Base-by-base conservation (phyloP, 306 rosid genomes). In the Quercus cerris region DNA sequence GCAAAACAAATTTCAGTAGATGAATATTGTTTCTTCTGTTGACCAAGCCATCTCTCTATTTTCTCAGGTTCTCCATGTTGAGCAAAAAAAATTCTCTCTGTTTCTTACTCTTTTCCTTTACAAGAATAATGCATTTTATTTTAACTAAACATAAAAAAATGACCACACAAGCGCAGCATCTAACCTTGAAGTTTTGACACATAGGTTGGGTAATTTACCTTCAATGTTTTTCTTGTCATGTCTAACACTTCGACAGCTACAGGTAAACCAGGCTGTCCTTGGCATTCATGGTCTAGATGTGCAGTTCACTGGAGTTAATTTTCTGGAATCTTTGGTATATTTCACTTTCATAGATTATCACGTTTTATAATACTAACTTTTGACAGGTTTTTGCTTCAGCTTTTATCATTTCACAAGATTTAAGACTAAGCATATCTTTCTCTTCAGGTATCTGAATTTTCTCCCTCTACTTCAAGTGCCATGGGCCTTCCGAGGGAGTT, bases 401-500 rank as follows among this genome's bases (percentile, higher is more conserved):
- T 72, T 75, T 76, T 71, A 78, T 73, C 72, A 78, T 68, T 13
- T 87, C 71, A 46, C 78, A 77, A 44, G 14, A 68, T 62, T 71
- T 57, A 77, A 70, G 38, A 27, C 57, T 71, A 76, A 57, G 66
- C 27, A 62, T 33, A 28, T 81, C 63, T 61, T 77, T 77, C 77
- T 55, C 61, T 54, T 61, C 52, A 95, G 99, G 93, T 95, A n/a
- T 93, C 97, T 1, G 99, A 95, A 84, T 95, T 95, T 95, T 91
- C 96, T 80, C 99, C 98, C 19, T 89, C 93, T 82, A 95, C 99
- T 64, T 91, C 99, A 77, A 95, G 96, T 89, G 90, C 85, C 18
- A 90, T 95, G 96, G 94, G 96, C 75, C 98, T 95, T 91, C 98
- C 99, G 3, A 89, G 93, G 87, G 99, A 95, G 87, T 93, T 93